These are phyloP conservation scores for Tulasnella sp. DNA, from an alignment of 768 basidiomycete genomes.

Conservation along the genomic window DNA sequence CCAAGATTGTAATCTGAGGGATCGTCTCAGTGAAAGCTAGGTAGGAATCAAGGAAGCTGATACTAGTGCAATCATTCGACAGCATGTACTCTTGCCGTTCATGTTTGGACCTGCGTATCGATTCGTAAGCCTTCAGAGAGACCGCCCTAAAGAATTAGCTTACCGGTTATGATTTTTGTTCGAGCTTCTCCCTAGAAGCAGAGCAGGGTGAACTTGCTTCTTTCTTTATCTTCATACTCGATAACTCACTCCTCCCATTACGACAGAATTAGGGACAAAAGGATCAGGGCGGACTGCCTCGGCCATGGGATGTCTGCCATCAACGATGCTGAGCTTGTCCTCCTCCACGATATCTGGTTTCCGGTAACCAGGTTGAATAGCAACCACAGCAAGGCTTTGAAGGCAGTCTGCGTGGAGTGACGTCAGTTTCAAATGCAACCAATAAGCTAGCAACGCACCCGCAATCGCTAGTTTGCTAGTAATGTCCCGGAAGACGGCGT, in stretches of 20 bases:
- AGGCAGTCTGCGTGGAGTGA: slow-evolving; percentile 50
- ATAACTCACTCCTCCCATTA: slow-evolving; percentile 39
- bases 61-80: slow-evolving; percentile 50
- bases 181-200: slow-evolving; percentile 25
- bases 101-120: slow-evolving; percentile 35
- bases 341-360: slow-evolving; percentile 61
- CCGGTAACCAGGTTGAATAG: slow-evolving; percentile 62
- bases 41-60: slow-evolving; percentile 6
- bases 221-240: neutral
- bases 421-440: neutral
- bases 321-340: slow-evolving; percentile 55
- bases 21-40: neutral
- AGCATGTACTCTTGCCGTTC: slow-evolving; percentile 18
- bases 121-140: slow-evolving; percentile 20
- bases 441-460: slow-evolving; percentile 13
- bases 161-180: slow-evolving; percentile 64
- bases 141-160: neutral
- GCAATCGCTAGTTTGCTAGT: slow-evolving; percentile 72
- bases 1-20: slow-evolving; percentile 31
- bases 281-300: slow-evolving; percentile 67
- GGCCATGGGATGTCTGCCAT: slow-evolving; percentile 91
- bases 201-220: neutral
- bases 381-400: slow-evolving; percentile 69
- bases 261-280: slow-evolving; percentile 74
- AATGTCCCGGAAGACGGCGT: slow-evolving; percentile 57